These are phyloP conservation scores for Cercospora sp. DNA, from an alignment of 2,329 filamentous ascomycete genomes.

Conservation along the genomic window DNA sequence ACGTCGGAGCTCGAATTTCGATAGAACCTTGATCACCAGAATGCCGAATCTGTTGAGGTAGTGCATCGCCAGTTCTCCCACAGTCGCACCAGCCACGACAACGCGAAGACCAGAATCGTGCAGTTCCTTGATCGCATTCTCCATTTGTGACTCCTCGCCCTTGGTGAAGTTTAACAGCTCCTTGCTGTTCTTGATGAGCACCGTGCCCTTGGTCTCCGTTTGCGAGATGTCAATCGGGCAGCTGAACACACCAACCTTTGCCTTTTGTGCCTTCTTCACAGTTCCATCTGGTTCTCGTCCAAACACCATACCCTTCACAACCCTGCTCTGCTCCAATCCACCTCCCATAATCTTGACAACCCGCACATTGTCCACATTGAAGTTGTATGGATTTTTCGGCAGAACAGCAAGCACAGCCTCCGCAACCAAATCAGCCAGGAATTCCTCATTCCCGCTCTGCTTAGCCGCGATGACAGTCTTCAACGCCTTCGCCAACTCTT, in stretches of 20 bases:
- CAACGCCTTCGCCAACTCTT: conserved; percentile 91
- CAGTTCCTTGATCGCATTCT: conserved; percentile 89
- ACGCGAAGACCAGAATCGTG: conserved; percentile 92
- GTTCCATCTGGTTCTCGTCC: conserved; percentile 86
- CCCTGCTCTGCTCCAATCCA: conserved; percentile 86
- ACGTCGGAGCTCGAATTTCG: conserved; percentile 94
- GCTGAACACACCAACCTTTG: conserved; percentile 95
- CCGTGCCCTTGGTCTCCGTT: conserved; percentile 98
- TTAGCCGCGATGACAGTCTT: conserved; percentile 95
- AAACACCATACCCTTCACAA: conserved; percentile 98
- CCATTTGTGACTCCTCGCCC: conserved; percentile 90
- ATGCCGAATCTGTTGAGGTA: conserved; percentile 98
- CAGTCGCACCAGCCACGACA: conserved; percentile 85
- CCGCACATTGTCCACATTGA: conserved; percentile 98
- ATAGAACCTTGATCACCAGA: conserved; percentile 92
- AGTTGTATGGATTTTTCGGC: conserved; percentile 91
- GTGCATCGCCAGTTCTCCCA: conserved; percentile 93
- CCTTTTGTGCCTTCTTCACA: conserved; percentile 86
- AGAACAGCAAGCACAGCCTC: conserved; percentile 82
- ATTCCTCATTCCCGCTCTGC: conserved; percentile 89
- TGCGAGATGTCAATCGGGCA: conserved; percentile 94
- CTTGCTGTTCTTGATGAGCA: conserved; percentile 92
- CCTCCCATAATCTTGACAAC: conserved; percentile 99
- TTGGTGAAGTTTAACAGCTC: conserved; percentile 99
- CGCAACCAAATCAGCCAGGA: conserved; percentile 81